Conservation (phyloP, 164 flowering plant genomes). For the Sedum album region DNA sequence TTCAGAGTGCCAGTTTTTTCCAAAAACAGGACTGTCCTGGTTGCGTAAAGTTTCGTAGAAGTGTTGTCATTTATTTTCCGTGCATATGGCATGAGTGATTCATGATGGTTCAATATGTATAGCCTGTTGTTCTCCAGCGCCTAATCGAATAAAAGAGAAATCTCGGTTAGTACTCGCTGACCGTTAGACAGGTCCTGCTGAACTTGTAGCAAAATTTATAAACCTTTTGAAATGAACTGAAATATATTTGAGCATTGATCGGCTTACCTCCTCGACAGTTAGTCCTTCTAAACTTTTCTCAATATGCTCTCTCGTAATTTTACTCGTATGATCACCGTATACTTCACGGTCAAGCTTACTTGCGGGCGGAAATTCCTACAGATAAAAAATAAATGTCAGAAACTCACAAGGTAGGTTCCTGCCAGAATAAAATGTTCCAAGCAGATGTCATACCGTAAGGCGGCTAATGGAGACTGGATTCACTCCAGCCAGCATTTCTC, state of each 20-base stretch:
- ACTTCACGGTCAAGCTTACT: conserved; percentile 34
- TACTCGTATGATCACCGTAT: conserved; percentile 42
- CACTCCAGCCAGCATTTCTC: conserved; percentile 85
- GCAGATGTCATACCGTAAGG: not conserved
- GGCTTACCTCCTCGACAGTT: conserved; percentile 31
- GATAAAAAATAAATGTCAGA: not conserved
- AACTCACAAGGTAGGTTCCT: not conserved
- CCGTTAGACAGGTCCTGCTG: not conserved
- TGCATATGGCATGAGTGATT: conserved; percentile 44
- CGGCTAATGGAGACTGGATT: conserved; percentile 13
- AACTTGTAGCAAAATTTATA: not conserved
- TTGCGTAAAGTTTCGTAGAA: conserved; percentile 40
- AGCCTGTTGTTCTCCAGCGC: conserved; percentile 31
- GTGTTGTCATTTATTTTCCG: conserved; percentile 41
- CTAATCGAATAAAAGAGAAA: conserved; percentile 12
- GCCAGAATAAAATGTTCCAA: not conserved
- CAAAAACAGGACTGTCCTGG: conserved; percentile 46
- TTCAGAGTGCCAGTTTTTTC: conserved; percentile 43
- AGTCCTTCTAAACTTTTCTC: conserved; percentile 24
- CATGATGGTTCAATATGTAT: conserved; percentile 47
- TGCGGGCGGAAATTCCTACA: conserved; percentile 50
- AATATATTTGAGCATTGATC: not conserved
- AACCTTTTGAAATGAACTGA: not conserved
- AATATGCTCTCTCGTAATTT: conserved; percentile 30
- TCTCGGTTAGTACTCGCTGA: not conserved